These are phyloP conservation scores for Botrytis aclada DNA, from an alignment of 2,329 filamentous ascomycete species.

Conservation along the genomic window DNA sequence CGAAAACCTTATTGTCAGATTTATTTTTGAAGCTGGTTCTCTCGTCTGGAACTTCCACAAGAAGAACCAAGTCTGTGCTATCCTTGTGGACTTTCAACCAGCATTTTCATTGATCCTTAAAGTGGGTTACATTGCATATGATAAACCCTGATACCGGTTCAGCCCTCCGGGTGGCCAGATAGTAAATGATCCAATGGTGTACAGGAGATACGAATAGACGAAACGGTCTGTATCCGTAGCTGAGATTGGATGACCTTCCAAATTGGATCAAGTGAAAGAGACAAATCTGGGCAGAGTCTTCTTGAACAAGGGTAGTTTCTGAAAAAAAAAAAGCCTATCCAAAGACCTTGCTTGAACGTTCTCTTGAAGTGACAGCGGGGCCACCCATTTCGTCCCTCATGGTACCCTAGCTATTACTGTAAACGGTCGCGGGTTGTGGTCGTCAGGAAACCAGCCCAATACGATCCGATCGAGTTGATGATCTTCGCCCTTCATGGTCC, in stretches of 20 bases:
- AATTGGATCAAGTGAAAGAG: not conserved
- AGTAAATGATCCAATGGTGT: constrained; percentile 12
- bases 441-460: constrained; percentile 7
- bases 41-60: constrained; percentile 8
- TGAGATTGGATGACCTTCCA: constrained; percentile 19
- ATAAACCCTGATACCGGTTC: constrained; percentile 19
- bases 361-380: constrained; percentile 9
- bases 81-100: constrained; percentile 15
- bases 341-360: constrained; percentile 6
- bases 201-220: constrained; percentile 18
- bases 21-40: not conserved
- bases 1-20: constrained; percentile 14
- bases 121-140: constrained; percentile 13
- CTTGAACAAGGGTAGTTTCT: not conserved
- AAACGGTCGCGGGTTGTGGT: constrained; percentile 16
- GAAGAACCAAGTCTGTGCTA: constrained; percentile 14
- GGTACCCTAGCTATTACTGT: constrained; percentile 16
- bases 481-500: constrained; percentile 19
- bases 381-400: constrained; percentile 6
- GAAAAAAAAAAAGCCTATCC: not conserved
- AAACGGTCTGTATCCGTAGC: constrained; percentile 19
- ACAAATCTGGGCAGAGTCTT: constrained; percentile 3
- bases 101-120: constrained; percentile 18
- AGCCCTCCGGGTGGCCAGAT: constrained; percentile 17
- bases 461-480: constrained; percentile 17